Evolutionary conservation across 2,329 filamentous ascomycete species (phyloP).

Genomic region (Penicillium sumatraense): DNA sequence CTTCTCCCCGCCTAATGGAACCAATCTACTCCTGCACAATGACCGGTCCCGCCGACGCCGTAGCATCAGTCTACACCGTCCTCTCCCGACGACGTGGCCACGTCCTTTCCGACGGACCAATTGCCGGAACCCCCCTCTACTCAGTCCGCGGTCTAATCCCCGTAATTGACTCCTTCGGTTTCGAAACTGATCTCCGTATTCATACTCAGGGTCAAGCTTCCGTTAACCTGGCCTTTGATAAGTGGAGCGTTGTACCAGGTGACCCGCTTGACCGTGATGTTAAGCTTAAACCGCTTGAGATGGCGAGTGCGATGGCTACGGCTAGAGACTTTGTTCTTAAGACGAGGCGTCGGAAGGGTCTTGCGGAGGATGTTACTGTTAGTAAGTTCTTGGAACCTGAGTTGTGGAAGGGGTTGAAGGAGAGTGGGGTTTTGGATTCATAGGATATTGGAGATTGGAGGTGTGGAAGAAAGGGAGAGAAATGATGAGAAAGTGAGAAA

Average conservation of each 20-base stretch:
- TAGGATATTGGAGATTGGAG: constrained; percentile 22
- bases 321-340: constrained; percentile 97
- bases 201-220: constrained; percentile 93
- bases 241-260: constrained; percentile 93
- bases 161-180: constrained; percentile 96
- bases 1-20: constrained; percentile 94
- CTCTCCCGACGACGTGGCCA: constrained; percentile 87
- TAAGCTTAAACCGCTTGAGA: constrained; percentile 80
- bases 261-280: constrained; percentile 91
- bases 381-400: constrained; percentile 97
- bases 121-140: constrained; percentile 93
- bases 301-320: constrained; percentile 83
- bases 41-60: constrained; percentile 87
- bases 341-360: constrained; percentile 87
- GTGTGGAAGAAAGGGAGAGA: background rate
- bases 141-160: constrained; percentile 88
- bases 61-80: constrained; percentile 88
- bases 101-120: constrained; percentile 89
- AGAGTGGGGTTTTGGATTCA: constrained; percentile 82
- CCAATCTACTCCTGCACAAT: constrained; percentile 92
- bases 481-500: constrained; percentile 1
- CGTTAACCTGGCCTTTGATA: constrained; percentile 89
- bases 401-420: constrained; percentile 83
- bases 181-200: constrained; percentile 95
- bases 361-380: constrained; percentile 94